phyloP scores from a whole-genome alignment of 2,329 filamentous ascomycete species.

The Curvularia hawaiiensis region DNA sequence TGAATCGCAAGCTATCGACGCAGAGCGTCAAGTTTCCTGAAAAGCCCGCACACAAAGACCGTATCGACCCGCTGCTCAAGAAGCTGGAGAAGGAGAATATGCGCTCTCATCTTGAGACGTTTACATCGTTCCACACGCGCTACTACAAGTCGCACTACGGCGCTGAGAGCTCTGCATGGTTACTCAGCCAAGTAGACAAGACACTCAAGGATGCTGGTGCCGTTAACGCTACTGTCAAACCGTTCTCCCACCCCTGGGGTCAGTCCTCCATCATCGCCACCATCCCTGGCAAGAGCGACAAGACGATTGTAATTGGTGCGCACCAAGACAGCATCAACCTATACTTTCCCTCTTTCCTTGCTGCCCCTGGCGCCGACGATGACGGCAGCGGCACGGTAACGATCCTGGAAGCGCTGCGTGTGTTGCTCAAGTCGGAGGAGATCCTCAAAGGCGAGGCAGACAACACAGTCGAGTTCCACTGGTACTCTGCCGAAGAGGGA shows the following conservation, averaged over 20 bases:
- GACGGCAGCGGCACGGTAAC: constrained; percentile 93
- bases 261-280: constrained; percentile 91
- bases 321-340: constrained; percentile 87
- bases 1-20: constrained; percentile 30
- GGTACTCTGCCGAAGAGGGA: constrained; percentile 91
- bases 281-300: constrained; percentile 83
- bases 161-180: constrained; percentile 84
- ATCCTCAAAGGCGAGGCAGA: constrained; percentile 72
- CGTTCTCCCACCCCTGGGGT: constrained; percentile 83
- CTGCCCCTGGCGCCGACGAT: constrained; percentile 92
- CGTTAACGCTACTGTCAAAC: constrained; percentile 69
- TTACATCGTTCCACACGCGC: constrained; percentile 79
- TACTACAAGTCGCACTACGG: constrained; percentile 83
- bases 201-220: constrained; percentile 76
- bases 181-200: constrained; percentile 73
- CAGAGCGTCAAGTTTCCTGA: constrained; percentile 68
- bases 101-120: constrained; percentile 75
- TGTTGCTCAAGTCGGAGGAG: constrained; percentile 74
- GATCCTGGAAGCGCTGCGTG: constrained; percentile 87
- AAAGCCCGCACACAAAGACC: constrained; percentile 67
- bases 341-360: constrained; percentile 80
- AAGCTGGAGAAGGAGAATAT: constrained; percentile 78
- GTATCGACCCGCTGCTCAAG: constrained; percentile 69
- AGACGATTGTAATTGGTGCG: constrained; percentile 85
- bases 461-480: constrained; percentile 96